Base-by-base conservation (phyloP, 2,329 filamentous ascomycete genomes). In the Xylariaceae sp. region DNA sequence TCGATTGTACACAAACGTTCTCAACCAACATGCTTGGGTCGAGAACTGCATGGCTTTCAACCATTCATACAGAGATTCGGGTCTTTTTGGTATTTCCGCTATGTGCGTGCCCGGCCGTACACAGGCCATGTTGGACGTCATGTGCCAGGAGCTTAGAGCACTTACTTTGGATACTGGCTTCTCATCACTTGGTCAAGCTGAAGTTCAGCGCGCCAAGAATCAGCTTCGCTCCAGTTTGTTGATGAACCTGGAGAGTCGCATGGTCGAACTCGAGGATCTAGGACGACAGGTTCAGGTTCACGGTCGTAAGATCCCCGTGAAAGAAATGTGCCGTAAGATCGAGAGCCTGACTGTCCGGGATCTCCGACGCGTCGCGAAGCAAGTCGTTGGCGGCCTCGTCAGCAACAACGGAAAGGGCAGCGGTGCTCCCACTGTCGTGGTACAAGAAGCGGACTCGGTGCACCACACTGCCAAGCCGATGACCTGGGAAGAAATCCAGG, bases 11-110 rank as follows among this genome's bases (percentile, higher is more conserved):
- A 97, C 92, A 64, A 96, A 97, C 73, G 93, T 97, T 0, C 84
- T 99, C 55, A 99, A 99, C 79, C 92, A 97, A 76, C 88, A 96
- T 77, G 91, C 89, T 67, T 99, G 93, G 93, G 91, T 99, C 30
- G 94, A 99, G 77, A 92, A 87, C 62, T 97, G 94, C 77, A 82
- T 96, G 55, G 89, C 93, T 35, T 97, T 97, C 80, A 97, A 97
- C 80, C 92, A 97, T 80, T 90, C 89, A 51, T 99, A 99, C 81
- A 94, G 90, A 0, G 94, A 99, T 75, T 92, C 88, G 5, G 94
- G 94, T 3, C 84, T 99, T 48, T 99, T 99, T 71, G 94, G 94
- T 65, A 97, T 99, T 72, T 88, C 89, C 0, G 89, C 91, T 0
- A 88, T 88, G 34, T 99, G 94, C 76, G 83, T 87, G 39, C 93